Base-by-base conservation (phyloP, 495 filamentous ascomycete species). In the Penicillium fimorum region DNA sequence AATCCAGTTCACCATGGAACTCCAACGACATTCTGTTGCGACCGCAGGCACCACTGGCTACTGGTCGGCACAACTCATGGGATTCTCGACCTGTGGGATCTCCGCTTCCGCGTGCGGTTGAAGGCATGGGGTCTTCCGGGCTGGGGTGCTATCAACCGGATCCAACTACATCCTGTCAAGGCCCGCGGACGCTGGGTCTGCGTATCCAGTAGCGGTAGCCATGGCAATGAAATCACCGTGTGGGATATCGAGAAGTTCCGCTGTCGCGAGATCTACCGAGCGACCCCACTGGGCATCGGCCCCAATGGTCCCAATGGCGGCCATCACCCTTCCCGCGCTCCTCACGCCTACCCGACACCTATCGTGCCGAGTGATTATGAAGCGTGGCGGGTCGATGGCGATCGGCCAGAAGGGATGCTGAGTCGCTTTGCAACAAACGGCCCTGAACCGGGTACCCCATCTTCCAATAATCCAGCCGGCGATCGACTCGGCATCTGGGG, bases 1-100 rank as follows among this genome's bases (percentile, higher is more conserved):
- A 99, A 97, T 51, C 92, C 95, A 3, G 85, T 96, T 10, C 89
- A 96, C 64, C 95, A 97, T 69, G 95, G 95, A 29, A 92, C 88
- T 2, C 91, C 90, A 7, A 97, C 90, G 3, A 94, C 90, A 55
- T 97, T 99, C 72, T 93, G 89, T 70, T 76, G 93, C 30, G 90
- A 96, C 61, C 77, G 84, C 25, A 88, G 84, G 64, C 87, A 87
- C 47, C 89, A 89, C 60, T 99, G 95, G 95, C 76, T 99, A 4
- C 76, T 96, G 7, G 71, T 97, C 4, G 94, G 92, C 32, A 97
- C 95, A 1, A 90, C 92, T 7, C 92, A 97, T 62, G 95, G 95
- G 4, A 85, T 97, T 45, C 75, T 99, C 8, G 89, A 96, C 62
- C 78, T 99, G 17, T 99, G 95, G 94, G 95, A 99, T 67, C 82